Evolutionary conservation across 768 basidiomycete genomes (phyloP), one percentile per base, ranked within the genome.

Genomic region (Hemileccinum rubropunctum): DNA sequence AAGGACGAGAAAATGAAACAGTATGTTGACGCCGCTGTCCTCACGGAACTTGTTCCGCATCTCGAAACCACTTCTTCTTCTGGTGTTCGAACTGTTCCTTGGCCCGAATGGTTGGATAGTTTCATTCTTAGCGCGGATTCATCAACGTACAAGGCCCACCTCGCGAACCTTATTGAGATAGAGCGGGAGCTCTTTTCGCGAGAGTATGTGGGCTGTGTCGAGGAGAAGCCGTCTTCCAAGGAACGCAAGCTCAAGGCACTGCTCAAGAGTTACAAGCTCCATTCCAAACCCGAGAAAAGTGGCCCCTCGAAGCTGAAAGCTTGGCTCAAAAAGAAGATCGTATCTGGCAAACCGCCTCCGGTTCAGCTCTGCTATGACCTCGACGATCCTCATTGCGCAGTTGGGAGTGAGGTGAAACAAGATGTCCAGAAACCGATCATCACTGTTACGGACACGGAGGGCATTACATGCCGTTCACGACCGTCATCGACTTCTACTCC

Each of bases 261-360:
- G 28, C 52, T 74, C 50, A 78, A 74, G 57, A 73, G 69, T 39
- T 71, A 74, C 59, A 74, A 71, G 42, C 68, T 73, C 33, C 49
- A 66, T 39, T 38, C 61, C 28, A 68, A 70, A 54, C 42, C 45
- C 13, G 67, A 68, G 45, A 62, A 61, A 17, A 61, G 70, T 14
- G 73, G 76, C 13, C 68, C 78, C 5, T 73, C 77, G 40, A 79
- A 74, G 54, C 61, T 87, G 39, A 84, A 80, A 56, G 73, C 78
- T 5, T 87, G 86, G 86, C 66, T 83, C 59, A 81, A 76, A 67
- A 80, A 78, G 54, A 84, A 84, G 53, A 71, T 85, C 26, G 56
- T 68, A 8, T 61, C 69, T 3, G 71, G 73, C 20, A 72, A 71
- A n/a, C 56, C 68, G 2, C 47, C 62, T 13, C 73, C 61, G 43